phyloP scores from a whole-genome alignment of 116 monocot genomes.

The Dioscorea cayenensis region DNA sequence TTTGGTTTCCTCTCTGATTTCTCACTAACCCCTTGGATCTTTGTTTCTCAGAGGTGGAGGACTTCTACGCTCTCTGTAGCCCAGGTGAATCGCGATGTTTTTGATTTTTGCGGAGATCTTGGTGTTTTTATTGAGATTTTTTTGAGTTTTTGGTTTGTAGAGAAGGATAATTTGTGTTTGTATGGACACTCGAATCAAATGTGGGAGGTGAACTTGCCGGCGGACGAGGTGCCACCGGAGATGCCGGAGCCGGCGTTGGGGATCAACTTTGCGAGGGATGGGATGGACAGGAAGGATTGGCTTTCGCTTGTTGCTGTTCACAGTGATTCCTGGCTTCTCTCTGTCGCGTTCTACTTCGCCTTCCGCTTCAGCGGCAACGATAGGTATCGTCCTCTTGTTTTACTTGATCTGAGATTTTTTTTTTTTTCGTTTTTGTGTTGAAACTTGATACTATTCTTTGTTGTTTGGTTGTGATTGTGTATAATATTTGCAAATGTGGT shows the following conservation, averaged over 20 bases:
- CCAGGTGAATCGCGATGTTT: conserved; percentile 25
- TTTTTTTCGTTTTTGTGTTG: neutral
- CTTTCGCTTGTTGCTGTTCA: conserved; percentile 11
- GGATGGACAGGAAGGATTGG: conserved; percentile 14
- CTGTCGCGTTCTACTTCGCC: conserved; percentile 10
- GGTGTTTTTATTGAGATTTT: neutral
- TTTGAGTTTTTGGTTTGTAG: neutral
- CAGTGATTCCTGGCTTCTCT: conserved; percentile 12
- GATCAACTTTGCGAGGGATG: conserved; percentile 12
- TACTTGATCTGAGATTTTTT: neutral
- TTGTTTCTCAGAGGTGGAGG: conserved; percentile 35
- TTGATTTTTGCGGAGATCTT: neutral
- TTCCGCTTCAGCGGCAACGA: conserved; percentile 9
- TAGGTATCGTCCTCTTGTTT: neutral
- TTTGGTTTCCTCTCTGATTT: neutral
- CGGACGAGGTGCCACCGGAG: conserved; percentile 16
- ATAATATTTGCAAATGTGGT: no score
- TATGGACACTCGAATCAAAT: conserved; percentile 6
- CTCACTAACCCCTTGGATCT: neutral
- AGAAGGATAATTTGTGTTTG: conserved; percentile 13
- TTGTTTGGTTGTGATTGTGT: neutral
- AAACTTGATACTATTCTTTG: no score
- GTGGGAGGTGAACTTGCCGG: conserved; percentile 13
- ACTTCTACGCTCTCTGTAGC: conserved; percentile 53
- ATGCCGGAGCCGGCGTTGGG: conserved; percentile 17